Conservation (phyloP, 2,329 filamentous ascomycete species). For the Acephala macrosclerotiorum region DNA sequence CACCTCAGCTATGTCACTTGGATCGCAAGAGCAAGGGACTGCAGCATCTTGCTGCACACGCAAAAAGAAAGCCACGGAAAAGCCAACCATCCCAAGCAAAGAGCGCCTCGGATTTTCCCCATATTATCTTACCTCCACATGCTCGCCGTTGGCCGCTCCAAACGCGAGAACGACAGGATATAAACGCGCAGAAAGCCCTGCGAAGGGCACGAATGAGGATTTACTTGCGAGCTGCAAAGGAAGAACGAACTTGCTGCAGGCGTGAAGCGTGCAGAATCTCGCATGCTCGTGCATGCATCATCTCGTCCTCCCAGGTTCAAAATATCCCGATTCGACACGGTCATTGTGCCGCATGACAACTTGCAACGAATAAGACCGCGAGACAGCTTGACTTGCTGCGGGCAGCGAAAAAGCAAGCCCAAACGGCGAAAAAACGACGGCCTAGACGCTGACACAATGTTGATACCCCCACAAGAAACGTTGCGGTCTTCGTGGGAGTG, state of each 20-base stretch:
- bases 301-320: not conserved
- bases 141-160: not conserved
- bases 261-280: conserved; percentile 7
- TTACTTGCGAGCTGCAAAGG: not conserved
- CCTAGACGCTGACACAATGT: conserved; percentile 9
- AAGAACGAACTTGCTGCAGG: conserved; percentile 2
- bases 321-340: conserved; percentile 3
- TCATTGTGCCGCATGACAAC: not conserved
- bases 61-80: not conserved
- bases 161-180: not conserved
- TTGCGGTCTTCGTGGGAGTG: not conserved
- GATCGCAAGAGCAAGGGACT: conserved; percentile 4
- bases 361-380: not conserved
- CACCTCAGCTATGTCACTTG: not conserved
- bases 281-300: conserved; percentile 9
- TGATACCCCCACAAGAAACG: conserved; percentile 7
- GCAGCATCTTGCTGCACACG: not conserved
- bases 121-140: not conserved
- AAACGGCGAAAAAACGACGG: not conserved
- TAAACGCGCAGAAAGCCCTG: not conserved
- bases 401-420: conserved; percentile 2
- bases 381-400: not conserved
- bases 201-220: not conserved
- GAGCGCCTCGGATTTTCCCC: not conserved
- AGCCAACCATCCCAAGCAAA: not conserved